Evolutionary conservation across 2,329 filamentous ascomycete species (phyloP).

Genomic region (Phaeosphaeria sp.): DNA sequence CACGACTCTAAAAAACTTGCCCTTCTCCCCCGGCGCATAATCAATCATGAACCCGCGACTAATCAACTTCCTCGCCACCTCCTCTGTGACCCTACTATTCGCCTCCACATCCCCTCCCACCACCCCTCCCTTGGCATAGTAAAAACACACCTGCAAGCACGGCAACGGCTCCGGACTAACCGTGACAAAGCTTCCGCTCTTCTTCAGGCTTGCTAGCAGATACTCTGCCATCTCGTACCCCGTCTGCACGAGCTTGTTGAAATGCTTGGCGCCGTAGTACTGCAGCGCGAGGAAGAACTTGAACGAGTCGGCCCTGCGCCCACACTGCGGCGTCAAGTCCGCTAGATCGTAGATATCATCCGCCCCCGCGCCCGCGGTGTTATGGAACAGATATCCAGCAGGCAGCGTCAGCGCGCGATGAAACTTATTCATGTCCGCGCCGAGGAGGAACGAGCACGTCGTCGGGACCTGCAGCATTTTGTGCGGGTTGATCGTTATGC

Average conservation of each 20-base stretch:
- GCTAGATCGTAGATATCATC: slow-evolving; percentile 82
- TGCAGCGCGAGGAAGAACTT: slow-evolving; percentile 90
- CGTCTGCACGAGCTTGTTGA: slow-evolving; percentile 66
- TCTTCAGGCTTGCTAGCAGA: slow-evolving; percentile 67
- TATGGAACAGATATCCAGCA: slow-evolving; percentile 73
- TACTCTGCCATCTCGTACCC: slow-evolving; percentile 76
- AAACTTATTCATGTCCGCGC: slow-evolving; percentile 76
- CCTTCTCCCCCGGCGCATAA: slow-evolving; percentile 66
- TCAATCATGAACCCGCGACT: slow-evolving; percentile 73
- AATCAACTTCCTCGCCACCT: slow-evolving; percentile 63
- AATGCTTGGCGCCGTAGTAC: slow-evolving; percentile 82
- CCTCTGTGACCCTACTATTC: slow-evolving; percentile 64
- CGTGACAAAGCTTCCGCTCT: slow-evolving; percentile 69
- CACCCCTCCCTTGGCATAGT: slow-evolving; percentile 70
- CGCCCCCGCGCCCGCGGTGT: slow-evolving; percentile 30
- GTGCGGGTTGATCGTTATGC: slow-evolving; percentile 88
- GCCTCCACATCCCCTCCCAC: slow-evolving; percentile 53
- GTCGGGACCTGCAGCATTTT: slow-evolving; percentile 95
- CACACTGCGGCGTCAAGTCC: slow-evolving; percentile 92
- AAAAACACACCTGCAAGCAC: slow-evolving; percentile 95
- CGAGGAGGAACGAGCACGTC: slow-evolving; percentile 89
- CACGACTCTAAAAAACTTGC: slow-evolving; percentile 73
- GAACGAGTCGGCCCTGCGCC: slow-evolving; percentile 80
- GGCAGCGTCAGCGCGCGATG: slow-evolving; percentile 84
- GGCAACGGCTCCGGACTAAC: slow-evolving; percentile 75